phyloP scores from a whole-genome alignment of 202 grass and related monocot genomes.

The Alloteropsis angusta region DNA sequence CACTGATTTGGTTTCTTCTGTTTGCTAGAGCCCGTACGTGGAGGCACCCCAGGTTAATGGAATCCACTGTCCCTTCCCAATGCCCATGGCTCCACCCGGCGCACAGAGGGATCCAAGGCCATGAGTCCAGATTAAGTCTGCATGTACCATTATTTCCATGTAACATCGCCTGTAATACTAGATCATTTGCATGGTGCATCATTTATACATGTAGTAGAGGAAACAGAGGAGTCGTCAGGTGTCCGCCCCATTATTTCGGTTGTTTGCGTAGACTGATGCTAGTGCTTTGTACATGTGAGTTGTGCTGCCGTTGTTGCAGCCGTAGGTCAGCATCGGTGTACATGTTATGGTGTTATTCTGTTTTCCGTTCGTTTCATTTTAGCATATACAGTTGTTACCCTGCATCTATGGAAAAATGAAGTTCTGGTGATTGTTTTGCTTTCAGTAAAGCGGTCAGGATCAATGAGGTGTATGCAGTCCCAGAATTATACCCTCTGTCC shows the following conservation, averaged over 20 bases:
- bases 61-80: constrained; percentile 61
- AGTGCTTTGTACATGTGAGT: constrained; percentile 34
- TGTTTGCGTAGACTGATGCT: constrained; percentile 17
- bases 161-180: constrained; percentile 19
- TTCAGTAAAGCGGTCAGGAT: not conserved
- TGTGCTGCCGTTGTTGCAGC: constrained; percentile 14
- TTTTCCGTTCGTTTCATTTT: not conserved
- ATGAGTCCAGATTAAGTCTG: not conserved
- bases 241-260: constrained; percentile 15
- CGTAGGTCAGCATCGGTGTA: constrained; percentile 24
- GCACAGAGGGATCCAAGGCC: constrained; percentile 54
- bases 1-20: constrained; percentile 28
- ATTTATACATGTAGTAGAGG: constrained; percentile 23
- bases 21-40: constrained; percentile 86
- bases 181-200: constrained; percentile 6
- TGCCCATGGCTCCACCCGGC: constrained; percentile 83
- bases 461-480: not conserved
- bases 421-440: not conserved
- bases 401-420: not conserved
- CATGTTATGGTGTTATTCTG: constrained; percentile 26
- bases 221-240: not conserved
- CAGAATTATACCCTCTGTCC: not conserved
- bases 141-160: not conserved
- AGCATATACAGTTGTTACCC: not conserved
- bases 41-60: constrained; percentile 66